A percentile compares a stretch with the other conserved stretches of the same genome.
Evolutionary conservation across 2,329 filamentous ascomycete species (phyloP).

Genomic region (Madurella fahalii): DNA sequence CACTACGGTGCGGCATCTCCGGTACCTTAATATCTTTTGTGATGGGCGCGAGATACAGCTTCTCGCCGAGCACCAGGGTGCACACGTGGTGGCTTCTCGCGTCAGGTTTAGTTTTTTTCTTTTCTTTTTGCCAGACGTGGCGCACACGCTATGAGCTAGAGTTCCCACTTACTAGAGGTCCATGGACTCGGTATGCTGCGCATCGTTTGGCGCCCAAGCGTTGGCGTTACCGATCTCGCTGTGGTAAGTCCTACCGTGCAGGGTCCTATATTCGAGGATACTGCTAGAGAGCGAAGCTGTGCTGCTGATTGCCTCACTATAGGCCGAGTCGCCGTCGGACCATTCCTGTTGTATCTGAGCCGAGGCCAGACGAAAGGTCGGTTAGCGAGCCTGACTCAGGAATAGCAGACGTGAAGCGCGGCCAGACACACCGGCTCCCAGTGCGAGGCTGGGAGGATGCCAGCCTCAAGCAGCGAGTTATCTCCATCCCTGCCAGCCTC

Average conservation of each 20-base stretch:
- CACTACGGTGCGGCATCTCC: not conserved
- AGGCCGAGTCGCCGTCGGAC: slow-evolving; percentile 6
- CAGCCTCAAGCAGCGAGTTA: not conserved
- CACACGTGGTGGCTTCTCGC: slow-evolving; percentile 32
- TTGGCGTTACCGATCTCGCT: slow-evolving; percentile 11
- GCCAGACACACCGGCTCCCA: slow-evolving; percentile 4
- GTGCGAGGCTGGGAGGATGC: slow-evolving; percentile 11
- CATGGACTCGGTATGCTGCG: slow-evolving; percentile 19
- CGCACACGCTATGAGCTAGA: too few relatives aligned
- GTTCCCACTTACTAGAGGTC: slow-evolving; percentile 27
- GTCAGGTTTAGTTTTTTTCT: not conserved
- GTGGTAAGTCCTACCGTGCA: slow-evolving; percentile 17
- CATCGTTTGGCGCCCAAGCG: slow-evolving; percentile 16
- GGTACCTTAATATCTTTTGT: slow-evolving; percentile 12
- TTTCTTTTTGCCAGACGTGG: too few relatives aligned
- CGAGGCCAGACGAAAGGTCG: not conserved
- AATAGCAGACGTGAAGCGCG: not conserved
- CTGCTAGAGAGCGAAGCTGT: slow-evolving; percentile 16
- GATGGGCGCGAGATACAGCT: slow-evolving; percentile 32
- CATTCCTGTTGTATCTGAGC: not conserved
- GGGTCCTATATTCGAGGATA: slow-evolving; percentile 17
- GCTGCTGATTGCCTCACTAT: slow-evolving; percentile 3
- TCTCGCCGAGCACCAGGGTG: slow-evolving; percentile 28
- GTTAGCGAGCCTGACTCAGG: not conserved
- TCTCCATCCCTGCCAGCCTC: too few relatives aligned